Evolutionary conservation across 331 rosid species (phyloP), one percentile per base, ranked within the genome.

Genomic region (Malus hybrid): DNA sequence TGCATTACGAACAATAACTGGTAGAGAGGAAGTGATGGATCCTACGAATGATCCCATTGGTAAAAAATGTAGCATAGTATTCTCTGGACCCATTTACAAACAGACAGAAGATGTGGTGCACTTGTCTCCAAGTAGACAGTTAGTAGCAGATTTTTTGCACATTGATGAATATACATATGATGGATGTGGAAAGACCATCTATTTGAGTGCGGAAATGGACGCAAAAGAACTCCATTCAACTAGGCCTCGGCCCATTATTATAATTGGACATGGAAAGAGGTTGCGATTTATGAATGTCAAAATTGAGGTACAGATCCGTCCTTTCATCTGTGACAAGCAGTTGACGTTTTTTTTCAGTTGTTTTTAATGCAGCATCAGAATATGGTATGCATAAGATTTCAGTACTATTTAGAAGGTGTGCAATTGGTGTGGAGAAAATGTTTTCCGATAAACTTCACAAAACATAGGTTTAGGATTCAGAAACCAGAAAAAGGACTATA

Each of bases 11-110:
- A 78, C 92, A 81, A 85, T 94, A 34, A 94, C 96, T 34, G 99
- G 99, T 79, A 89, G 97, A 84, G 99, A 94, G 75, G 99, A 94
- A 84, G 78, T 85, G 55, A 78, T 84, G 93, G 97, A 94, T 84
- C 92, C 92, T 5, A 85, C 83, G 82, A 94, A 94, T 72, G 99
- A 94, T 75, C 99, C 97, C 20, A 83, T 92, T 30, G 44, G 92
- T 75, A 85, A 68, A 89, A 86, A 80, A 69, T 82, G 77, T 68
- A 84, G 88, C 81, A 80, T 89, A 76, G 88, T 92, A 33, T 84
- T 94, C 77, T 81, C 70, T 50, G 95, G 84, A 84, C 84, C 92
- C 30, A 68, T 83, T 81, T 86, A 90, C 92, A 86, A 73, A 75
- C 99, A 94, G 82, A 83, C 78, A 44, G 97, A 94, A 66, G 97